Base-by-base conservation (phyloP, 192 early-diverging fungal species). In the Gonapodya sp. region DNA sequence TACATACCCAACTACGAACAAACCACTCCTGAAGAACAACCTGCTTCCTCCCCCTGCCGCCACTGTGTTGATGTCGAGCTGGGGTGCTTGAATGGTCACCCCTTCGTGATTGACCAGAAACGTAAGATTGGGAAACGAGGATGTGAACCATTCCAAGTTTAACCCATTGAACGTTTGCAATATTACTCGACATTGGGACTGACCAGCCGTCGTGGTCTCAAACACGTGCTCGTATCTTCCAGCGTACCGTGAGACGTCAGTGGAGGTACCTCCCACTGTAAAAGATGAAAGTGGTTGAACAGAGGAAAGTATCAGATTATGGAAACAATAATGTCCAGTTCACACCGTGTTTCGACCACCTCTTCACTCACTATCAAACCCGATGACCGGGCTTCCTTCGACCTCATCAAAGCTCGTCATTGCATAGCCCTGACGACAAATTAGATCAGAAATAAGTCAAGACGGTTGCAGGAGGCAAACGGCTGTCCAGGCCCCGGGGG, bases 31-130 rank as follows among this genome's bases (percentile, higher is more conserved):
- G 86, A 95, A 99, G 82, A 95, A 96, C 73, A 99, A 87, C 24
- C 92, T 89, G 31, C 96, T 97, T 1, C 96, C 96, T 32, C 97
- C 97, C 34, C 97, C 97, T 1, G 97, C 97, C 8, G 97, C 97
- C 30, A 99, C 95, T 0, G 96, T 98, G 85, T 94, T 93, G 77
- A 99, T 99, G 80, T 96, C 95, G 72, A 99, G 85, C 84, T 99
- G 97, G 36, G 96, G 96, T 1, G 97, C 96, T 81, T 97, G 94
- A 35, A 99, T 94, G 24, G 95, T 94, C 18, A 99, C 90, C n/a
- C n/a, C n/a, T n/a, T n/a, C n/a, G n/a, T n/a, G n/a, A n/a, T n/a
- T n/a, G n/a, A n/a, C n/a, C 1, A 18, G n/a, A 18, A 18, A 78
- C 18, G 36, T 78, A 24, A 18, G 31, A 18, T 78, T 78, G 64